Evolutionary conservation across 2,329 filamentous ascomycete genomes (phyloP).

Genomic region (Sclerotiophoma versabilis): DNA sequence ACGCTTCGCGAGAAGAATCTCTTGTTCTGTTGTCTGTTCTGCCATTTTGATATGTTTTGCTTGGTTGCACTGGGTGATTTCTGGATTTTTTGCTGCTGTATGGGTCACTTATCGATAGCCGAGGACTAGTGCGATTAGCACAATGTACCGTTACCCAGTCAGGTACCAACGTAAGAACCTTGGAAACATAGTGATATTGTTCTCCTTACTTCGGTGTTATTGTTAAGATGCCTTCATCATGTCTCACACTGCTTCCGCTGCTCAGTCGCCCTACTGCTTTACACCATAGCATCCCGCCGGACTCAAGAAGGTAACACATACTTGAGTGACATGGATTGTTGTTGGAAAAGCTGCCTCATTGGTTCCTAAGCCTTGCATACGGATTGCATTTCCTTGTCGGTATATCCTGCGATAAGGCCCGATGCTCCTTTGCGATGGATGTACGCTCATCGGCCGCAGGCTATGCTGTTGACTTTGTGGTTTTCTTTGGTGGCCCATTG

Average conservation of each 20-base stretch:
- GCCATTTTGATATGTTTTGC: slow-evolving; percentile 28
- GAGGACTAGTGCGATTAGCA: slow-evolving; percentile 18
- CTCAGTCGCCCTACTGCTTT: too few relatives aligned
- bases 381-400: background rate
- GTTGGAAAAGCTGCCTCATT: background rate
- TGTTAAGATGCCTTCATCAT: too few relatives aligned
- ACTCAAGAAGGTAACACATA: background rate
- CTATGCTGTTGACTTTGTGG: background rate
- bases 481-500: background rate
- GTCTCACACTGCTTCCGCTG: background rate
- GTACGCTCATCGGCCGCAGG: background rate
- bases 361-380: background rate
- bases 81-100: slow-evolving; percentile 13
- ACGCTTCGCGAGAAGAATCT: slow-evolving; percentile 47
- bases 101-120: slow-evolving; percentile 25
- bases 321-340: background rate
- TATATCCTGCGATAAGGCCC: background rate
- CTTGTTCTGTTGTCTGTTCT: slow-evolving; percentile 44
- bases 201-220: background rate
- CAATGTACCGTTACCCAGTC: background rate
- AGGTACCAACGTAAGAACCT: background rate
- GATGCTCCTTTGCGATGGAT: background rate
- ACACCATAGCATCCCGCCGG: too few relatives aligned
- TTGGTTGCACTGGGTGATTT: background rate
- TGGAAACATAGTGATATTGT: background rate